Evolutionary conservation across 805 yeast genomes (phyloP), one percentile per base, ranked within the genome.

Genomic region (Blastobotrys americana): DNA sequence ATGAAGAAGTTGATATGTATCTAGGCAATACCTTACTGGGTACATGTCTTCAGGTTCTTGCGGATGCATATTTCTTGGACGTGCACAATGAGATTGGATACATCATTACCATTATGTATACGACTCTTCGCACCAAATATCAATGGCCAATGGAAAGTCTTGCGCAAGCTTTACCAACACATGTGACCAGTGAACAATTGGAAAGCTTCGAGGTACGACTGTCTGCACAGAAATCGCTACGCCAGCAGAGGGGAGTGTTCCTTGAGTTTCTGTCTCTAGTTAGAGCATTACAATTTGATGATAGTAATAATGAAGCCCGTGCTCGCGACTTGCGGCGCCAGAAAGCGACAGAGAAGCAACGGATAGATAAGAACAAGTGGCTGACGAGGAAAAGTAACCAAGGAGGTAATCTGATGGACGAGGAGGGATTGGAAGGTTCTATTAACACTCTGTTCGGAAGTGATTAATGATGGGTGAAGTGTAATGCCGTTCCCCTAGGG

Each of bases 71-170:
- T 49, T 86, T 84, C 61, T 77, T 76, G 37, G 98, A 90, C 56
- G 84, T 93, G 0, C 95, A 89, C 52, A 76, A 82, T 15, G 98
- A 90, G 60, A 95, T 94, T 1, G 89, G 94, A n/a, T 81, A 84
- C 46, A 84, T 94, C 1, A 73, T 90, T 47, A 83, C 96, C 0
- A 77, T 83, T 2, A 67, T 90, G 39, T 89, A 87, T 60, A 75
- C 86, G 56, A 78, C 83, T 5, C 69, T 86, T 54, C 71, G 90
- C 43, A 70, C 79, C 33, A 80, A 82, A 59, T 78, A 82, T 48
- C 76, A 78, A 47, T 76, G 77, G 58, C 88, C 90, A 4, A 79
- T 83, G 3, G 69, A 79, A 44, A 68, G 78, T 13, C 66, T 84
- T 47, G 70, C 77, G 39, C 68, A 68, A 46, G 67, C 67, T 41